Conservation (phyloP, 148 eudicot species). For the Cornus kousa region DNA sequence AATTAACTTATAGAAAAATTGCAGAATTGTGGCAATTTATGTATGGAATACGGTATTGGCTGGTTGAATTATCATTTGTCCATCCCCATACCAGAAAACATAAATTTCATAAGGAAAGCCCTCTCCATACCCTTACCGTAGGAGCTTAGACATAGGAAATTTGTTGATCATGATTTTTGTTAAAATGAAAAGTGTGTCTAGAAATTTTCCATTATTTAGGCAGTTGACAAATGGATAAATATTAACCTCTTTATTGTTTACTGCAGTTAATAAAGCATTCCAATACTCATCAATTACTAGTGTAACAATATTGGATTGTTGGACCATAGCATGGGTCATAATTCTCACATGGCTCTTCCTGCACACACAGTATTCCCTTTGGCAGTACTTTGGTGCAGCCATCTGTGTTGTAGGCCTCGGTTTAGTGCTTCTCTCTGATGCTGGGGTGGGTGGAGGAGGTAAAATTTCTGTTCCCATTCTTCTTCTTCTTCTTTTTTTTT, state of each 20-base stretch:
- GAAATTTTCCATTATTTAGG: too few species aligned
- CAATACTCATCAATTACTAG: constrained; percentile 86
- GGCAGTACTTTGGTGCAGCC: constrained; percentile 77
- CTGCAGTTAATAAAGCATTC: constrained; percentile 77
- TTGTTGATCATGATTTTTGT: not conserved
- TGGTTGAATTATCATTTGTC: not conserved
- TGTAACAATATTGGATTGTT: constrained; percentile 81
- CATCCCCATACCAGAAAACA: not conserved
- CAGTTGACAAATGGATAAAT: not conserved
- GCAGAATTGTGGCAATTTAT: too few species aligned
- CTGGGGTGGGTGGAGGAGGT: constrained; percentile 81
- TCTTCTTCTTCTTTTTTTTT: not conserved
- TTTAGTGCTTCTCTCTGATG: constrained; percentile 73
- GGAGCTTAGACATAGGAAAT: too few species aligned
- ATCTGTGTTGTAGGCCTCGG: constrained; percentile 69
- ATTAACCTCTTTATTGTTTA: constrained; percentile 3
- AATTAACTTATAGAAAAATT: too few species aligned
- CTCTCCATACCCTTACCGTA: too few species aligned
- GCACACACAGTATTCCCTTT: constrained; percentile 65
- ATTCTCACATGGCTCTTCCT: constrained; percentile 71
- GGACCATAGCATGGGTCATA: constrained; percentile 83
- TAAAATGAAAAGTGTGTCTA: not conserved
- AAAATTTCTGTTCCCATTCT: constrained; percentile 6
- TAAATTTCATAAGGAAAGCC: not conserved
- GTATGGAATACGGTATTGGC: too few species aligned